A percentile compares a stretch with the other conserved stretches of the same genome.
Evolutionary conservation across 2,329 filamentous ascomycete species (phyloP).

Genomic region (Pseudocercospora pini-densiflorae): DNA sequence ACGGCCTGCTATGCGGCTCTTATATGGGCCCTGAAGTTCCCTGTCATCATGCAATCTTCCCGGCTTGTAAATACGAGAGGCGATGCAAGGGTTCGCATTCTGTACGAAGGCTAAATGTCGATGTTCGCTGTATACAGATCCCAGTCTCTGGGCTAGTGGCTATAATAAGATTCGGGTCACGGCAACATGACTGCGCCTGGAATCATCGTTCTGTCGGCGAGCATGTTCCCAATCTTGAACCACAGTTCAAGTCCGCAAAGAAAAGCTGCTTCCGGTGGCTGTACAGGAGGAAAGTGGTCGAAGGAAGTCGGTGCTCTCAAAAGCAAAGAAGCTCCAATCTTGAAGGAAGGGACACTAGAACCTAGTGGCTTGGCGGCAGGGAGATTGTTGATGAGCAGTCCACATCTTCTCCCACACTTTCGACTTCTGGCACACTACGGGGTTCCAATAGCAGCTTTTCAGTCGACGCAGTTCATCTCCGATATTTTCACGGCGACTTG

Average conservation of each 20-base stretch:
- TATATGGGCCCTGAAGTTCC: neutral
- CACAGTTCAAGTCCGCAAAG: too few relatives aligned
- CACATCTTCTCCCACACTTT: neutral
- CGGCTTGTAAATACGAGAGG: neutral
- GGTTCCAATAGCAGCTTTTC: neutral
- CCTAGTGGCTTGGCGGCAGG: neutral
- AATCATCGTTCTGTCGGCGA: too few relatives aligned
- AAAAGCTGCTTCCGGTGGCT: too few relatives aligned
- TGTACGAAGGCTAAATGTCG: neutral
- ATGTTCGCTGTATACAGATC: neutral
- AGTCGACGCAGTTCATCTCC: too few relatives aligned
- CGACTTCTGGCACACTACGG: neutral
- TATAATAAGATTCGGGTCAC: too few relatives aligned
- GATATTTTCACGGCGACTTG: too few relatives aligned
- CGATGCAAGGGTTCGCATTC: neutral
- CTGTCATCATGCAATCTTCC: neutral
- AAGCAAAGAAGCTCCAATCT: neutral
- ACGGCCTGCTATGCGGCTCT: neutral
- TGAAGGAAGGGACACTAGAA: neutral
- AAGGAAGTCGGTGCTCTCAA: neutral
- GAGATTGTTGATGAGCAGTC: neutral
- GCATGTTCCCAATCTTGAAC: too few relatives aligned
- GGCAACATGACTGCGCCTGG: too few relatives aligned
- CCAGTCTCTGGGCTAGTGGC: neutral
- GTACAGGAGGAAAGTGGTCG: too few relatives aligned